Evolutionary conservation across 129 eudicot genomes (phyloP).

Genomic region (Helichrysum umbraculigerum): DNA sequence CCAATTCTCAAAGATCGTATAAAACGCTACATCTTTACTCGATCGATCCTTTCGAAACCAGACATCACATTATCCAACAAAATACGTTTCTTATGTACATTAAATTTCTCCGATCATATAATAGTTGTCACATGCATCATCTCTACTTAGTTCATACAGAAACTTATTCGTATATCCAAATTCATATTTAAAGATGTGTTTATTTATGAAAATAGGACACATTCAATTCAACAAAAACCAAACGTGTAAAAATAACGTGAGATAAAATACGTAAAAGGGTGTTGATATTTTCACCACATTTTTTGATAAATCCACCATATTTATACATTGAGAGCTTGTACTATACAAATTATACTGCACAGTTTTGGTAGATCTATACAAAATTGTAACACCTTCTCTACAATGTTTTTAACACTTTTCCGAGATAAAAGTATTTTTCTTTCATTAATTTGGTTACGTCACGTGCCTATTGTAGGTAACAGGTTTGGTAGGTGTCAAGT

Average conservation of each 20-base stretch:
- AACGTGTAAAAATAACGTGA: background rate
- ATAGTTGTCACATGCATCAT: background rate
- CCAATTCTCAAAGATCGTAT: background rate
- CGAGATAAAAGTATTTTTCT: background rate
- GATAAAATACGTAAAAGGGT: background rate
- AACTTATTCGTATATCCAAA: background rate
- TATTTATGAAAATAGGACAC: no score
- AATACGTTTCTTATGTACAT: no score
- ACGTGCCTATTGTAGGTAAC: background rate
- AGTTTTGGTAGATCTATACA: no score
- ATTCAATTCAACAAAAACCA: no score
- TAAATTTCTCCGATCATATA: no score
- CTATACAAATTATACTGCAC: no score
- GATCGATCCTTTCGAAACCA: no score
- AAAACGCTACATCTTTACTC: no score
- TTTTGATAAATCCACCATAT: no score
- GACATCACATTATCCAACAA: no score
- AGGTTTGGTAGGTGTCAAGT: conserved; percentile 14
- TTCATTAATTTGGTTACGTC: background rate
- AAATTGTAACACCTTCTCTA: background rate
- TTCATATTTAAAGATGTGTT: background rate
- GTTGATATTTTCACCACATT: no score
- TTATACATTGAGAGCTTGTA: no score
- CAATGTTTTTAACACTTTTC: background rate
- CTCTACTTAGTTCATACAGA: background rate